Evolutionary conservation across 2,329 filamentous ascomycete genomes (phyloP).

Genomic region (Microcyclospora pomicola): DNA sequence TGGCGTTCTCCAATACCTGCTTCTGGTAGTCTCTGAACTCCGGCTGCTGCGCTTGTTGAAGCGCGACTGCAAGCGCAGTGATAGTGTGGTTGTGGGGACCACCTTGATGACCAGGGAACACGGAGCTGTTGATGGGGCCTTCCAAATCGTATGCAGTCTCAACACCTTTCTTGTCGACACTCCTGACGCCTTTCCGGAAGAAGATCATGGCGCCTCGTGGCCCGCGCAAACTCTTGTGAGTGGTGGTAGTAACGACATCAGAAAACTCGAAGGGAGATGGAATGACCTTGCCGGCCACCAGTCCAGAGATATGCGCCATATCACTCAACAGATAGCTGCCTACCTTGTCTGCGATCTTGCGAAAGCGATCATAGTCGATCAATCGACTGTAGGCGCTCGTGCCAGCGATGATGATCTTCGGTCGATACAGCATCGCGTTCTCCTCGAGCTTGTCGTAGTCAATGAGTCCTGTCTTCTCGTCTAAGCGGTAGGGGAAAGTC

Average conservation of each 20-base stretch:
- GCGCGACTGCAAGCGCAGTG: conserved; percentile 80
- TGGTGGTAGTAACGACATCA: conserved; percentile 94
- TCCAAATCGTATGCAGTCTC: conserved; percentile 84
- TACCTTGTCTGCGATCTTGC: conserved; percentile 77
- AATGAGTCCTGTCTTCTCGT: conserved; percentile 82
- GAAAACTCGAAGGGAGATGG: conserved; percentile 79
- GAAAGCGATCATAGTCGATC: conserved; percentile 90
- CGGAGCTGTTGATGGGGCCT: conserved; percentile 82
- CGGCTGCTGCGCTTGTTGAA: conserved; percentile 79
- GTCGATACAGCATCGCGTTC: conserved; percentile 74
- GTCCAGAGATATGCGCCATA: conserved; percentile 93
- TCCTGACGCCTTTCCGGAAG: conserved; percentile 83
- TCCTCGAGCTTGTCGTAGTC: conserved; percentile 89
- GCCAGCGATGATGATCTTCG: conserved; percentile 89
- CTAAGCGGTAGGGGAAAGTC: conserved; percentile 84
- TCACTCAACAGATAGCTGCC: conserved; percentile 79
- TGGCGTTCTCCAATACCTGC: conserved; percentile 79
- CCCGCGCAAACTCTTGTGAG: conserved; percentile 91
- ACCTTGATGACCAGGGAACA: conserved; percentile 96
- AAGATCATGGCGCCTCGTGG: conserved; percentile 97
- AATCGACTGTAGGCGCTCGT: conserved; percentile 91
- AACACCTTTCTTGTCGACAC: conserved; percentile 70
- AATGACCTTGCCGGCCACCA: conserved; percentile 83
- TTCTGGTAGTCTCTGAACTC: conserved; percentile 91
- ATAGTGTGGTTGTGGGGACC: conserved; percentile 99